phyloP scores from a whole-genome alignment of 257 asterid species.

The Paraleonurus japonicus region DNA sequence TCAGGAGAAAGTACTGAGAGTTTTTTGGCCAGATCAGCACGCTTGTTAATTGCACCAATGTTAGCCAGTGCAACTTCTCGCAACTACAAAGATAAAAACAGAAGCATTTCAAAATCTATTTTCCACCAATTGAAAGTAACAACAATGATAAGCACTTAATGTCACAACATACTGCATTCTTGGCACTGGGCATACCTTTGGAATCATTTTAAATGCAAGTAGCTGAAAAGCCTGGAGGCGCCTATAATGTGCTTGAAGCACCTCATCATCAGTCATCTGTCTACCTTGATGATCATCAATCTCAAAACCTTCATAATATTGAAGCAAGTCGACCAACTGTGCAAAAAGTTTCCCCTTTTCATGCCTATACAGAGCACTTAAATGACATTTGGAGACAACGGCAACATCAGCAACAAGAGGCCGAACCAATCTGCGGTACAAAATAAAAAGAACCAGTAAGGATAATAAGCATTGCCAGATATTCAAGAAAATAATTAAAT shows the following conservation, averaged over 20 bases:
- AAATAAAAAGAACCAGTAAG: conserved; percentile 17
- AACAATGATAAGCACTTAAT: background rate
- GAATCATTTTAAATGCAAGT: conserved; percentile 77
- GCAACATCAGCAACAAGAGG: conserved; percentile 98
- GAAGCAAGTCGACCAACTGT: conserved; percentile 94
- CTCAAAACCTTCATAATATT: conserved; percentile 92
- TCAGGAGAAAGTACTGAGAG: conserved; percentile 72
- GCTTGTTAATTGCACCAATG: conserved; percentile 83
- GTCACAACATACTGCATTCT: background rate
- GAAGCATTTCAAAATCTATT: conserved; percentile 4
- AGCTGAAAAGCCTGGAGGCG: conserved; percentile 95
- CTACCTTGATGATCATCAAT: conserved; percentile 93
- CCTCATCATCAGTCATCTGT: conserved; percentile 99
- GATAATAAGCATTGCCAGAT: conserved; percentile 19
- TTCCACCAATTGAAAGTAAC: background rate
- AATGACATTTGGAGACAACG: conserved; percentile 92
- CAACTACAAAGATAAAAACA: conserved; percentile 51
- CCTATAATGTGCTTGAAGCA: conserved; percentile 84
- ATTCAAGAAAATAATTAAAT: background rate
- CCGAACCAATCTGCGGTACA: conserved; percentile 61
- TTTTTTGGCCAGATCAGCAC: conserved; percentile 85
- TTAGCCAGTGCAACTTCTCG: conserved; percentile 91
- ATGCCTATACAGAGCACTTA: conserved; percentile 84
- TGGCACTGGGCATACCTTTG: conserved; percentile 54
- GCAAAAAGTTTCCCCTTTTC: conserved; percentile 91